phyloP scores from a whole-genome alignment of 768 basidiomycete species.

The Termitomyces sp. region DNA sequence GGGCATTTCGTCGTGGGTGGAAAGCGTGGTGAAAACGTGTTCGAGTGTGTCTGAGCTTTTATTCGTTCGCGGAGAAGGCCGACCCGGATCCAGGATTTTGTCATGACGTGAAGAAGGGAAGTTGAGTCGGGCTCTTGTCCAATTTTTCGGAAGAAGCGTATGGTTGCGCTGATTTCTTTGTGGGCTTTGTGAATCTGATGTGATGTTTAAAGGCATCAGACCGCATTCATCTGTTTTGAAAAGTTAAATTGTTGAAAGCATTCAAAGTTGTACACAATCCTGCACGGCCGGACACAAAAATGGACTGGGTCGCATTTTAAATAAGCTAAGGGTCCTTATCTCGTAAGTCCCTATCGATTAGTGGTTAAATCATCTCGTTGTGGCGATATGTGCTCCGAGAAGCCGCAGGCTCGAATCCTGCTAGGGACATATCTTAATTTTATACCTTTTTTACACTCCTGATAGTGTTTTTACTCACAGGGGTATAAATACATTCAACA shows the following conservation, averaged over 20 bases:
- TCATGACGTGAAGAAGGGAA: not conserved
- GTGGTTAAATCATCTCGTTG: constrained; percentile 19
- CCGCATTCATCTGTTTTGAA: not conserved
- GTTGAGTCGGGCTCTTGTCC: not conserved
- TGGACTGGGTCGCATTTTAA: not conserved
- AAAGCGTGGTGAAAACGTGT: not conserved
- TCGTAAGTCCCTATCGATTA: constrained; percentile 6
- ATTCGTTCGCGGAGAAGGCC: not conserved
- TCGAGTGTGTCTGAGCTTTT: constrained; percentile 5
- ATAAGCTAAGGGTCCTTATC: rapidly evolving
- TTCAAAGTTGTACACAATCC: too few relatives aligned
- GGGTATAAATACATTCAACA: too few relatives aligned
- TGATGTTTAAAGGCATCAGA: not conserved
- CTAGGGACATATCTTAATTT: too few relatives aligned
- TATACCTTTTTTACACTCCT: too few relatives aligned
- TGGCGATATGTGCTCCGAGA: constrained; percentile 12
- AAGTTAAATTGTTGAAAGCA: not conserved
- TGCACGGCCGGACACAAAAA: too few relatives aligned
- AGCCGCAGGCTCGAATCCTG: not conserved
- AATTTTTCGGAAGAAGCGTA: too few relatives aligned
- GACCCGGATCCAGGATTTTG: constrained; percentile 1
- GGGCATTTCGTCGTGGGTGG: constrained; percentile 21
- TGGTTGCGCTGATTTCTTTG: too few relatives aligned
- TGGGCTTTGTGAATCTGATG: not conserved
- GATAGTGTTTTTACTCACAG: not conserved